Conservation (phyloP, 1,139 yeast genomes). For the Magnusiomyces paraingens region DNA sequence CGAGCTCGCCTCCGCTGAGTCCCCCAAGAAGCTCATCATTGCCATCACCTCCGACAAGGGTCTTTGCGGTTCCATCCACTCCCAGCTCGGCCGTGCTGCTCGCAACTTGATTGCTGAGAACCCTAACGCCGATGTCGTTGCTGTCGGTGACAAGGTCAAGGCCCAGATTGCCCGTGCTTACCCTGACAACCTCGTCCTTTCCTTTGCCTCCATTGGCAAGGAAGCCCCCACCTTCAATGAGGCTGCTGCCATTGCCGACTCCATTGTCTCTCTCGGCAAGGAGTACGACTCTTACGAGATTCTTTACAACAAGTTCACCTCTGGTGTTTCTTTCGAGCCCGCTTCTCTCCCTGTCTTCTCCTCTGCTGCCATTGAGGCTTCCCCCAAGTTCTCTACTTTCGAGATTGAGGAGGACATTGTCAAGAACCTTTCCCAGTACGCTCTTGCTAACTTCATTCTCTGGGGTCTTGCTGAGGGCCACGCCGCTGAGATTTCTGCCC, state of each 20-base stretch:
- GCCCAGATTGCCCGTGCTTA: constrained; percentile 81
- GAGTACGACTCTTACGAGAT: constrained; percentile 73
- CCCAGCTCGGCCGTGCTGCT: constrained; percentile 86
- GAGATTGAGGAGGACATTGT: constrained; percentile 67
- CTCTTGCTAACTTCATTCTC: constrained; percentile 83
- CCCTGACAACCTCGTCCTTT: constrained; percentile 59
- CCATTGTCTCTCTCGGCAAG: constrained; percentile 51
- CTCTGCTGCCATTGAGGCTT: constrained; percentile 66
- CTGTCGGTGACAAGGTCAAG: constrained; percentile 93
- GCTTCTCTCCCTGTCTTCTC: constrained; percentile 60
- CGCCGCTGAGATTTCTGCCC: constrained; percentile 96
- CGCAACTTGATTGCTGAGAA: constrained; percentile 58
- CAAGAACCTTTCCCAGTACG: constrained; percentile 62
- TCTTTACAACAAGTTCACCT: constrained; percentile 78
- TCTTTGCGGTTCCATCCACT: constrained; percentile 95
- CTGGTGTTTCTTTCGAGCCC: constrained; percentile 91
- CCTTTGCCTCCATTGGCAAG: constrained; percentile 89
- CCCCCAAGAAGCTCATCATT: constrained; percentile 56
- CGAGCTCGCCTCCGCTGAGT: constrained; percentile 36
- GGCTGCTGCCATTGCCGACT: constrained; percentile 84
- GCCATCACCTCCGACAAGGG: constrained; percentile 97
- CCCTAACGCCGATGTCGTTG: constrained; percentile 72
- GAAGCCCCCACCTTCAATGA: constrained; percentile 92
- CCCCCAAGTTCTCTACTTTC: constrained; percentile 82
- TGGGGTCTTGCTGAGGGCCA: constrained; percentile 97